phyloP scores from a whole-genome alignment of 1,284 basidiomycete genomes.

The Tylopilus orsonianus region DNA sequence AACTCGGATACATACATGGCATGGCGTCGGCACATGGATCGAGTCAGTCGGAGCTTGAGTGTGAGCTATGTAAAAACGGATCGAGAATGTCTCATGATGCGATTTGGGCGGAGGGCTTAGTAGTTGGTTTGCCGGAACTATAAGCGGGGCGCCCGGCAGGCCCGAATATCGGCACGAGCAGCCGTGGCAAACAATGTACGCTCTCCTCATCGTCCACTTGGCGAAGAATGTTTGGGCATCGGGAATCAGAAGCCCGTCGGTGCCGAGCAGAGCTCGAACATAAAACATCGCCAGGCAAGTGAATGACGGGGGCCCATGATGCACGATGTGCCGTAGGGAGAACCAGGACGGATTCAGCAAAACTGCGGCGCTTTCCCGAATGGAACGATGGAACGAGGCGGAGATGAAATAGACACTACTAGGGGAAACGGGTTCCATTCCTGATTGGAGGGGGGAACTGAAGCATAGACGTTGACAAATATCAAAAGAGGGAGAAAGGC shows the following conservation, averaged over 20 bases:
- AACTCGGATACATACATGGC: conserved; percentile 1
- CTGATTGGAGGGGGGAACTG: conserved; percentile 7
- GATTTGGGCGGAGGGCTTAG: conserved; percentile 33
- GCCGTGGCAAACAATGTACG: neutral
- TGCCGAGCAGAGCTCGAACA: conserved; percentile 18
- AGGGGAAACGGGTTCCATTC: conserved; percentile 19
- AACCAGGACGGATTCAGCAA: conserved; percentile 27
- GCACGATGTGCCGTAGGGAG: conserved; percentile 26
- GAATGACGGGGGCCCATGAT: neutral
- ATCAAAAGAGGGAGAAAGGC: conserved; percentile 17
- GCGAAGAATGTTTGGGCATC: neutral
- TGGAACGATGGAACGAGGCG: conserved; percentile 20
- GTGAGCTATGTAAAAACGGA: too few species aligned
- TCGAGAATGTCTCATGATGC: conserved; percentile 25
- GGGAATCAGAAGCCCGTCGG: conserved; percentile 23
- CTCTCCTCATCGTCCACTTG: neutral
- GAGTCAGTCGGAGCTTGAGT: conserved; percentile 27
- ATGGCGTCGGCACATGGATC: neutral
- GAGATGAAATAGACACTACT: conserved; percentile 31
- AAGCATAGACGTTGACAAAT: conserved; percentile 8
- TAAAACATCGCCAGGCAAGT: conserved; percentile 6
- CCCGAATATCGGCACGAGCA: conserved; percentile 1
- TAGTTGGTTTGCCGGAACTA: too few species aligned
- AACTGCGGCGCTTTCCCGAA: conserved; percentile 22
- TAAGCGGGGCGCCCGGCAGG: conserved; percentile 3